These are phyloP conservation scores for Fusarium chaquense DNA, from an alignment of 2,329 filamentous ascomycete species.

Conservation along the genomic window DNA sequence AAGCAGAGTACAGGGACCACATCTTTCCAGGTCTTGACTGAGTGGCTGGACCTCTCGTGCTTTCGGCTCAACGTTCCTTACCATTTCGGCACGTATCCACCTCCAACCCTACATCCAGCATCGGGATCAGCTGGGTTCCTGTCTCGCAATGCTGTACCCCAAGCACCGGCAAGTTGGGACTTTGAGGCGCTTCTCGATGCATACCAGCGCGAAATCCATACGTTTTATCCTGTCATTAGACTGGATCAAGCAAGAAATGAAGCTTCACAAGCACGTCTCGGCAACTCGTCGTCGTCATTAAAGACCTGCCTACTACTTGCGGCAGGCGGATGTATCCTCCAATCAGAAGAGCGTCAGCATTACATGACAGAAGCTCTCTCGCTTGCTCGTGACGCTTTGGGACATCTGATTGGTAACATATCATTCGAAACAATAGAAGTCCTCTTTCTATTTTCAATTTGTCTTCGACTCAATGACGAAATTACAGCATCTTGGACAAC, in stretches of 20 bases:
- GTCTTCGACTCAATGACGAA: slow-evolving; percentile 11
- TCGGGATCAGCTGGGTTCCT: neutral
- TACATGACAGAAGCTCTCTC: neutral
- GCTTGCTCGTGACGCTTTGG: neutral
- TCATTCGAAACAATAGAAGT: slow-evolving; percentile 6
- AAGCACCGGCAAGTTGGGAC: neutral
- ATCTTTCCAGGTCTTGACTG: slow-evolving; percentile 6
- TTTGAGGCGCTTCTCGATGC: neutral
- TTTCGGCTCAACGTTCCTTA: slow-evolving; percentile 14
- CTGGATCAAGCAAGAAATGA: neutral
- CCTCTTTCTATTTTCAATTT: neutral
- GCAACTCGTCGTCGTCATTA: neutral
- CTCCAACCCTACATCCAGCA: neutral
- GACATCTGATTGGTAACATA: neutral
- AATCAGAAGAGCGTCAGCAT: rapidly evolving
- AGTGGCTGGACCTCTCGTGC: slow-evolving; percentile 10
- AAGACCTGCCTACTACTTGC: neutral
- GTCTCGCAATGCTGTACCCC: neutral
- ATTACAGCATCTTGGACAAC: slow-evolving; percentile 18
- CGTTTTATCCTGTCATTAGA: slow-evolving; percentile 1
- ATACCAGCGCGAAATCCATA: slow-evolving; percentile 2
- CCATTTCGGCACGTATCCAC: slow-evolving; percentile 4
- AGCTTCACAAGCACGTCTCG: neutral
- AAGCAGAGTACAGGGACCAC: neutral
- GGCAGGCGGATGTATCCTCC: neutral